Evolutionary conservation across 768 basidiomycete species (phyloP), one percentile per base, ranked within the genome.

Genomic region (Amanita rubescens): DNA sequence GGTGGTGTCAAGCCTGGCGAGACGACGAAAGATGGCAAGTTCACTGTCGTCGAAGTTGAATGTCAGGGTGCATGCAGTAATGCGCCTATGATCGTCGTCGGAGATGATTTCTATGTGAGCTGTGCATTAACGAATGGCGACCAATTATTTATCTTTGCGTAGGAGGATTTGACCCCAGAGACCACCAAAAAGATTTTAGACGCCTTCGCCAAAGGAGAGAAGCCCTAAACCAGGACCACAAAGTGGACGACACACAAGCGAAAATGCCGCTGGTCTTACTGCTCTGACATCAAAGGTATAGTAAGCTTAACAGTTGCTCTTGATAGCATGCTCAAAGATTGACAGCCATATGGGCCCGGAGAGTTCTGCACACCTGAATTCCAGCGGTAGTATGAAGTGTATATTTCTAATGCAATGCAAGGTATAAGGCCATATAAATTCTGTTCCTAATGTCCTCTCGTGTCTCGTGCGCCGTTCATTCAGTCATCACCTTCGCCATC

Each of bases 1-100:
- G 87, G 88, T 45, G 85, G 84, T 14, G 79, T 94, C 60, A 81
- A 86, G 58, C 85, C 90, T 20, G 95, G 95, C 6, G 81, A 90
- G 66, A 94, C 94, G n/a, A 96, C 96, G 11, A 79, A 81, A 67
- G 93, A 99, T 65, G 88, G 90, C 38, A 97, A 95, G 70, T 99
- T 97, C 71, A 96, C 96, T 9, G 84, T 98, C 39, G 79, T 99
- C 54, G 96, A 99, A 70, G 96, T 98, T 25, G 96, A 99, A 72
- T 99, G 96, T 70, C 86, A 97, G 63, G 96, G 96, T 53, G 95
- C 96, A 51, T 99, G 96, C 74, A 91, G 88, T 62, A 99, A 97
- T 71, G 96, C 93, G 24, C 92, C 90, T 42, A 98, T 98, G 96
- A 76, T 99, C 69, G 93, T 85, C 56, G 78, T 99, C 62, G 87